Evolutionary conservation across 1,284 basidiomycete species (phyloP), one percentile per base, ranked within the genome.

Genomic region (Papiliotrema nemorosa): DNA sequence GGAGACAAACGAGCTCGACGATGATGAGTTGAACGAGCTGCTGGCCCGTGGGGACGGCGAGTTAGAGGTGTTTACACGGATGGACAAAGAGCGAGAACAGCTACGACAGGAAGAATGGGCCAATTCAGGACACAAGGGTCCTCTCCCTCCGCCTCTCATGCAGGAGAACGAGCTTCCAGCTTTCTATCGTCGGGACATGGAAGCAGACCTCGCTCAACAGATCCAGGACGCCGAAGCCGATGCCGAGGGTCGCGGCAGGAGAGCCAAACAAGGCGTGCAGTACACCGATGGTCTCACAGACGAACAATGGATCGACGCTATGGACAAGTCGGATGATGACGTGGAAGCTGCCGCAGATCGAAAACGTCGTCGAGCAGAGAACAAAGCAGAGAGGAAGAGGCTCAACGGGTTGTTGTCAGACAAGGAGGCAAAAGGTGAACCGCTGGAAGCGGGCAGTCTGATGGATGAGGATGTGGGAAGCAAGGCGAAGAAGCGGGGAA

Each of bases 281-380:
- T 98, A 98, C 72, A 93, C 89, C 57, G 94, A 97, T 69, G 93
- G 92, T 18, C 79, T 97, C 46, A 87, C 85, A 48, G 93, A 97
- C 65, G 92, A 97, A 68, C 87, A 94, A 63, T 97, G 89, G 87
- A 83, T 88, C 33, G 82, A 88, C 79, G 90, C 90, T 31, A 75
- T 96, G 48, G 88, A 90, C 34, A 88, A 88, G 35, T 88, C 90
- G 21, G 73, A 70, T 48, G 77, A 78, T 36, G 90, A 94, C 68
- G 74, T 92, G 18, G 82, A 88, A 49, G 86, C 89, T 5, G 67
- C 72, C 12, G 67, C 65, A 10, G 69, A 69, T 22, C 56, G 67
- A 24, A 72, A 71, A 50, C 60, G 63, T 1, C 52, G 53, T 18
- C 52, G 64, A 24, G 51, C 52, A 20, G 62, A 61, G 46, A 63